Base-by-base conservation (phyloP, 2,329 filamentous ascomycete species). In the Monilinia fructigena region DNA sequence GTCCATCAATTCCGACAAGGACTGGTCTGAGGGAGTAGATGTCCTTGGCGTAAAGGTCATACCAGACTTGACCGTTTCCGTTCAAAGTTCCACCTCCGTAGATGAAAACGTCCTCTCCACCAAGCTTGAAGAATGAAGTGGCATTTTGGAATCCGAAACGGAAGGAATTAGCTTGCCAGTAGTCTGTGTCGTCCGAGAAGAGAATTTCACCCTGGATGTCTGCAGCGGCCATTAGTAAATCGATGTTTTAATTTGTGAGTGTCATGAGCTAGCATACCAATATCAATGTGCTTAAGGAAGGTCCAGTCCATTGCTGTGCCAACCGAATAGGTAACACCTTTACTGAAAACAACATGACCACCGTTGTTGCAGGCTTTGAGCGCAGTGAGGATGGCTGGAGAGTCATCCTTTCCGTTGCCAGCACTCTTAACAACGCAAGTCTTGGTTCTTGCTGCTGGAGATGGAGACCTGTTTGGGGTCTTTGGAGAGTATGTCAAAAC, bases 151-250 rank as follows among this genome's bases (percentile, higher is more conserved):
- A 91, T 7, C 78, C 79, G 35, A 87, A 86, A 65, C 83, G 82
- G 80, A 90, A 90, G 53, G 82, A 80, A 72, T 89, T 82, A 11
- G 80, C 81, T 69, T 87, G 82, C 89, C 89, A 91, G 76, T 90
- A 91, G 70, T 85, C 82, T 1, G 86, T 87, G 73, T 91, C 86
- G 61, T 87, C 83, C 65, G 83, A 85, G 77, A 91, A 91, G 66
- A 83, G 79, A 26, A 90, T 81, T 28, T 81, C 82, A 28, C 85
- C 86, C 72, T 83, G 82, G 68, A 87, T 83, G 69, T 85, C 84
- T 84, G 66, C 28, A 65, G 40, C 2, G 35, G 18, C 31, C 10
- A 55, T 45, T 50, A 63, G 63, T n/a, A 53, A 42, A 26, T 8
- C 0, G 18, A 1, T 6, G 20, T 2, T 2, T 38, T 28, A 5